A percentile compares a stretch with the other conserved stretches of the same genome.
These are phyloP conservation scores for Sporisorium scitamineum DNA, from an alignment of 1,284 basidiomycete species.

Conservation along the genomic window DNA sequence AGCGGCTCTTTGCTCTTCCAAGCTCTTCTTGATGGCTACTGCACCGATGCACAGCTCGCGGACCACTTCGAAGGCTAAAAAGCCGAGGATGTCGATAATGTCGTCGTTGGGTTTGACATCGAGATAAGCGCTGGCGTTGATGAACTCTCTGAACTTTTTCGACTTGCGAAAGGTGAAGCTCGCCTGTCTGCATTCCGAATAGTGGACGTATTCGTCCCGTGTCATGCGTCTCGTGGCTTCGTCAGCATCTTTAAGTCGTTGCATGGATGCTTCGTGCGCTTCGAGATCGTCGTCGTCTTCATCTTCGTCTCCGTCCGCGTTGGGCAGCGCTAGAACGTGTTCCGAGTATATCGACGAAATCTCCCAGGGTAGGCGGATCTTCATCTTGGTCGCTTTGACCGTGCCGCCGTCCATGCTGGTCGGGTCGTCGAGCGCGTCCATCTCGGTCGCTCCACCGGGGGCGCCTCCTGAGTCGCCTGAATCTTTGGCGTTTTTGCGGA, in stretches of 20 bases:
- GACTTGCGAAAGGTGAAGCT: constrained; percentile 91
- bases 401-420: constrained; percentile 67
- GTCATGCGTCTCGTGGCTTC: constrained; percentile 96
- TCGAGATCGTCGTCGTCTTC: constrained; percentile 87
- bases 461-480: constrained; percentile 76
- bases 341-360: constrained; percentile 85
- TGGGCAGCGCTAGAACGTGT: constrained; percentile 72
- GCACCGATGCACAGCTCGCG: constrained; percentile 81
- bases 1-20: constrained; percentile 48
- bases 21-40: constrained; percentile 54
- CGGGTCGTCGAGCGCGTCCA: constrained; percentile 45
- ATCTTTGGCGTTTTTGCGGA: constrained; percentile 93
- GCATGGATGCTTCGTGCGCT: constrained; percentile 91
- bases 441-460: constrained; percentile 25
- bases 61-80: constrained; percentile 96
- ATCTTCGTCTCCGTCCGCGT: constrained; percentile 91
- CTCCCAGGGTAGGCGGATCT: constrained; percentile 96
- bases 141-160: constrained; percentile 94
- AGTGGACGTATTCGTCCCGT: constrained; percentile 94
- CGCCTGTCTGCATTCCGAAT: constrained; percentile 95
- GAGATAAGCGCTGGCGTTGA: constrained; percentile 87
- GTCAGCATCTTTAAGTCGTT: constrained; percentile 83
- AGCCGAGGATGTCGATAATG: constrained; percentile 95
- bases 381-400: constrained; percentile 88
- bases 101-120: constrained; percentile 94